A percentile compares a stretch with the other conserved stretches of the same genome.
These are phyloP conservation scores for Chlorella sp. DNA, from an alignment of 139 green algal species.

Conservation along the genomic window DNA sequence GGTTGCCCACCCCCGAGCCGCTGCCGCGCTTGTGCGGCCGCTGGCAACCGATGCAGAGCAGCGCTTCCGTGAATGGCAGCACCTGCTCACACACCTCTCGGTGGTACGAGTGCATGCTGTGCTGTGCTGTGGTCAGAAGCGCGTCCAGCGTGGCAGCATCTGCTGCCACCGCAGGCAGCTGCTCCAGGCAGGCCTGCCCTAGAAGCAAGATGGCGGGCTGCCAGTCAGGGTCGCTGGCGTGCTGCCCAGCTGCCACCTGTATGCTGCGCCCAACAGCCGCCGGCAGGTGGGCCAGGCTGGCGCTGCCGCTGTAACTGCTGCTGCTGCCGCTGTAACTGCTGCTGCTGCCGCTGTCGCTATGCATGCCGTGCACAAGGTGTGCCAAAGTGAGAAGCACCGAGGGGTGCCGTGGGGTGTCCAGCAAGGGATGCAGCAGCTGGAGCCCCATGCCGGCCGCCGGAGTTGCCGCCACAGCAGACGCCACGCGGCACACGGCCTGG, in stretches of 20 bases:
- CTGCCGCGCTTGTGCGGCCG: neutral
- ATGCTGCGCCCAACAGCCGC: neutral
- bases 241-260: neutral
- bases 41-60: conserved; percentile 34
- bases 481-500: conserved; percentile 12
- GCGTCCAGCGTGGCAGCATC: conserved; percentile 12
- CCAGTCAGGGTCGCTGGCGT: conserved; percentile 3
- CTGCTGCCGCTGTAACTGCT: neutral
- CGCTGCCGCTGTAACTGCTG: neutral
- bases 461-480: neutral
- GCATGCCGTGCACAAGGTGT: neutral
- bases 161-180: neutral
- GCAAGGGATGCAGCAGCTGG: conserved; percentile 6
- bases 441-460: neutral
- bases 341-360: neutral
- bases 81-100: conserved; percentile 41
- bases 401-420: neutral
- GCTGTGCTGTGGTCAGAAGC: conserved; percentile 34
- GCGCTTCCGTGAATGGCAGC: conserved; percentile 34
- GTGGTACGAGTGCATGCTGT: conserved; percentile 35
- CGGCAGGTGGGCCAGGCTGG: neutral
- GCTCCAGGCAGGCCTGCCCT: neutral
- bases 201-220: neutral
- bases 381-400: neutral
- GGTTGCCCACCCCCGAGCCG: no score